Evolutionary conservation across 1,284 basidiomycete species (phyloP), one percentile per base, ranked within the genome.

Genomic region (Trametes sp.): DNA sequence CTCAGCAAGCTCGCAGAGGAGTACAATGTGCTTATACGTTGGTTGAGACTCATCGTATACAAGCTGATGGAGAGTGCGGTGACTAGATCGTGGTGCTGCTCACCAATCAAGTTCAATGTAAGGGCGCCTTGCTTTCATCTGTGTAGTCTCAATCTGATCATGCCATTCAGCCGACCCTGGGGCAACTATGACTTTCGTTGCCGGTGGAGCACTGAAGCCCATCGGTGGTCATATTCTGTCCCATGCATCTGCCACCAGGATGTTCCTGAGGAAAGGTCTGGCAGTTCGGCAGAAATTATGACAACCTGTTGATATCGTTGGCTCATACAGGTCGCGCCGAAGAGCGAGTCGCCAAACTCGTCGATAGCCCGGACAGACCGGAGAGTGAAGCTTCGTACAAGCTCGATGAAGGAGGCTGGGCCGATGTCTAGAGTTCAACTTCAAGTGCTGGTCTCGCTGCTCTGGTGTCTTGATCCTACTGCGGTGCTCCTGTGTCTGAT

Each of bases 311-410:
- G 0, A 33, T 29, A 29, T 29, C 2, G 26, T 11, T 13, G 13
- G 3, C 19, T 24, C 8, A 19, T 44, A 29, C 68, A 92, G 94
- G 95, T 66, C 89, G 95, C 49, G 95, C 93, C 5, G 95, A 97
- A 74, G 95, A 98, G 78, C 90, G 95, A 61, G 94, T 97, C 31
- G 95, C 95, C n/a, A 98, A 97, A 74, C 83, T 98, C 3, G 92
- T 95, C 44, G 95, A 98, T 74, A 95, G 93, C 70, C 95, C 95
- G 5, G 95, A 97, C 74, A 86, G 90, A 69, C 93, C 94, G 9
- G 94, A 96, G 78, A 94, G 92, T 69, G 94, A 96, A 77, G 95
- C 94, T 2, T 94, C 93, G 1, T 96, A 96, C 77, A 94, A 93
- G 74, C 82, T 96, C 29, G 92, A 93, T 69, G 92, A 93, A 81